Base-by-base conservation (phyloP, 2,329 filamentous ascomycete species). In the Pseudonectria foliicola region DNA sequence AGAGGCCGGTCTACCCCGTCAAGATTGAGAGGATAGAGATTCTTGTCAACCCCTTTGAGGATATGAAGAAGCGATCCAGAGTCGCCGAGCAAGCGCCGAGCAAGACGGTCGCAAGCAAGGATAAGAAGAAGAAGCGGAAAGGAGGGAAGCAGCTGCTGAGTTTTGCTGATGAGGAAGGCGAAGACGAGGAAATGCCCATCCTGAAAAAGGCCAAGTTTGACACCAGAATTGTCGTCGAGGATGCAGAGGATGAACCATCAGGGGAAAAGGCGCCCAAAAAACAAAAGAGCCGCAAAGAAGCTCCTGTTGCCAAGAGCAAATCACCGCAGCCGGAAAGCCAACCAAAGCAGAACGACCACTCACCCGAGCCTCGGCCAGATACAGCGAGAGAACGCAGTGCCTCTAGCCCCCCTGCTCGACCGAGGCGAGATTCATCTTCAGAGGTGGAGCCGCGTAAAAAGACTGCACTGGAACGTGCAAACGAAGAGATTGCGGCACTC, bases 1-100 rank as follows among this genome's bases (percentile, higher is more conserved):
- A 96, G 44, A 73, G 87, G 42, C 90, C 90, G 2, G 62, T 93
- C 31, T 98, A 95, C 58, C 82, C 90, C 0, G 77, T 87, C 25
- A 88, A 80, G 59, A 80, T 98, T 39, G 79, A 77, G 4, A 67
- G 71, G 13, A 67, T 84, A 18, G 85, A 92, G 58, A 77, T 93
- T 13, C 58, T 92, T 44, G 76, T 88, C 31, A 92, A 92, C 52
- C 85, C 85, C 0, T 93, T 90, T 41, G 75, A 82, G 31, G 84
- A 85, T 51, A 88, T 92, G 82, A 75, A 79, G 50, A 84, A 77
- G 64, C 72, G 80, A 48, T 69, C 73, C 32, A 71, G 73, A 37
- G 67, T 75, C 27, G 75, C 76, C 11, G 65, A 65, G 23, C 70
- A 68, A 24, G 64, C 60, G 5, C 39, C 46, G 23, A 57, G 61